Percentiles rank a stretch among this genome's conserved stretches.
Conservation (phyloP, 176 grass and related monocot genomes). For the Panicum miliaceum region DNA sequence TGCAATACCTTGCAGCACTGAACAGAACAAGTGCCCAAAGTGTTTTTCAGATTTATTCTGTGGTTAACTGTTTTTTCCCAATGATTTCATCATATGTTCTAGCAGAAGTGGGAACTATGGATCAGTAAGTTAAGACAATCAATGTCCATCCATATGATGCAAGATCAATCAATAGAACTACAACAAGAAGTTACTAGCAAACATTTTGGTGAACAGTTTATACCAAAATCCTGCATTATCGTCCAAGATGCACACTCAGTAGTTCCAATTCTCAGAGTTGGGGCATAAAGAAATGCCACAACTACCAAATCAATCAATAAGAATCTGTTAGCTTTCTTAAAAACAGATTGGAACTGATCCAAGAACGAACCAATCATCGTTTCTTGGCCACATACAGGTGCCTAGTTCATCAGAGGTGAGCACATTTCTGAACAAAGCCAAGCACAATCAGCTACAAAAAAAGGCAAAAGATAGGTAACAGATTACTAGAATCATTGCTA, state of each 20-base stretch:
- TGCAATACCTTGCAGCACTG: too few species aligned
- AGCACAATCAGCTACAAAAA: not conserved
- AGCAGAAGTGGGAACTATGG: too few species aligned
- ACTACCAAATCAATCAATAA: not conserved
- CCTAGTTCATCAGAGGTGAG: not conserved
- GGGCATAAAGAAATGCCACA: not conserved
- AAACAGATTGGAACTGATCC: not conserved
- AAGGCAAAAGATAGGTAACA: not conserved
- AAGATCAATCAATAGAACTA: too few species aligned
- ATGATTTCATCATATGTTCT: too few species aligned
- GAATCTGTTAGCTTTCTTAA: not conserved
- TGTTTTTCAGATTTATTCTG: too few species aligned
- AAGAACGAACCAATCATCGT: not conserved
- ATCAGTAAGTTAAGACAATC: too few species aligned
- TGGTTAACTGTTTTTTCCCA: too few species aligned
- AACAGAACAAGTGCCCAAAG: too few species aligned
- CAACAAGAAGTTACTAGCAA: too few species aligned
- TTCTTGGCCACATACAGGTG: not conserved
- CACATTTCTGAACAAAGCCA: not conserved
- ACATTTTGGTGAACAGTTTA: not conserved
- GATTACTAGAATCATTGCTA: too few species aligned
- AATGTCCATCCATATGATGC: too few species aligned
- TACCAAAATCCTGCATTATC: too few species aligned
- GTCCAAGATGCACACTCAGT: not conserved
- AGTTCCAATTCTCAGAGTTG: not conserved